Conservation (phyloP, 2,329 filamentous ascomycete species). For the Thielaviopsis populi region DNA sequence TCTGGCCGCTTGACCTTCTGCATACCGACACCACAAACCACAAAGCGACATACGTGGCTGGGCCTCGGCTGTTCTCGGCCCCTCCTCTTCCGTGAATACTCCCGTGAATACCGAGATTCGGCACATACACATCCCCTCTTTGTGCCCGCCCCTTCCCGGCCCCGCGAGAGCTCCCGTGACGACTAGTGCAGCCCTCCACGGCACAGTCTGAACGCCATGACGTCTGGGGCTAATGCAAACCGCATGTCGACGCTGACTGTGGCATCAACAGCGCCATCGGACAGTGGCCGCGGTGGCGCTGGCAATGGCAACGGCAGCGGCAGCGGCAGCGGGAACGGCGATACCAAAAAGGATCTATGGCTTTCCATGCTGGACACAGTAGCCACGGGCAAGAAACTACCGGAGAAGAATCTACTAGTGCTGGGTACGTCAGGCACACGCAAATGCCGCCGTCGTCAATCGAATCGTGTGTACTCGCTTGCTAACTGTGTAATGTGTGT, state of each 20-base stretch:
- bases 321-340: slow-evolving; percentile 36
- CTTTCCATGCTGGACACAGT: slow-evolving; percentile 83
- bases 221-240: slow-evolving; percentile 32
- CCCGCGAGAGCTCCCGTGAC: neutral
- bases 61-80: neutral
- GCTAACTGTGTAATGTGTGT: slow-evolving; percentile 1
- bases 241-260: slow-evolving; percentile 44
- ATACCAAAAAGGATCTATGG: slow-evolving; percentile 83
- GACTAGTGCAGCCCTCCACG: neutral
- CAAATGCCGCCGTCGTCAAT: neutral
- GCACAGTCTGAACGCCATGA: slow-evolving; percentile 26
- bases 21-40: neutral
- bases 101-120: too few species aligned
- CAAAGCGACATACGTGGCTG: neutral
- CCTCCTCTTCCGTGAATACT: neutral
- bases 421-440: slow-evolving; percentile 42
- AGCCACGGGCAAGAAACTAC: slow-evolving; percentile 75
- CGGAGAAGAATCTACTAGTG: slow-evolving; percentile 81
- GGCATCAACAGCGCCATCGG: slow-evolving; percentile 27
- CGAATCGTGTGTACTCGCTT: neutral
- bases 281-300: slow-evolving; percentile 27
- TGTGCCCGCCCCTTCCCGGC: neutral
- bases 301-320: slow-evolving; percentile 49
- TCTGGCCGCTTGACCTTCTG: neutral
- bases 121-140: neutral